Base-by-base conservation (phyloP, 805 yeast genomes). In the Pichia nanzhaoensis region DNA sequence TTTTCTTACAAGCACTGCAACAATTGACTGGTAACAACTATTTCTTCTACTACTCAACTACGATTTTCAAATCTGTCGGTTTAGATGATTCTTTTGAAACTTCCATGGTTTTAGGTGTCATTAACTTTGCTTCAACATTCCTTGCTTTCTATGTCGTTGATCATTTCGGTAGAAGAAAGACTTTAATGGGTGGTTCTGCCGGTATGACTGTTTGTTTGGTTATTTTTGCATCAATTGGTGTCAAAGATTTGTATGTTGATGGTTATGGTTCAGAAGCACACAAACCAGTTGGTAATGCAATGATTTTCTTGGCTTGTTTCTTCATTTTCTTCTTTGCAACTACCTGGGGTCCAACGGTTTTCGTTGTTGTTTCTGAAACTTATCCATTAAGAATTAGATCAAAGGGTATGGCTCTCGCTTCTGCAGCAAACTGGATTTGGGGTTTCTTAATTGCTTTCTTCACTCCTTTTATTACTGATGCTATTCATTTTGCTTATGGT, bases 271-370 rank as follows among this genome's bases (percentile, higher is more conserved):
- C 61, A 41, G 56, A 58, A 43, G 54, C 74, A 31, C 63, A 73
- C 36, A 71, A 69, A 51, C 70, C 80, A 47, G 75, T 81, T 42
- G 85, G 85, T 56, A 57, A 68, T 49, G 76, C 73, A 10, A 77
- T 82, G 84, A 79, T 82, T 57, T 73, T 73, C 55, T 69, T 82
- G 44, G 72, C 87, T 6, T 80, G 85, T 66, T 58, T 80, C 42
- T 82, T 72, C 66, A 77, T 82, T 47, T 68, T 78, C 64, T 78
- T 71, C 61, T 82, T 82, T 58, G 89, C 90, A 3, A 71, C 78
- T 21, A 78, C 88, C n/a, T 78, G 86, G 81, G 89, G 86, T 34
- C 86, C 88, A 46, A 77, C 79, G 50, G 77, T 78, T 32, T 82
- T 73, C 66, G 79, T 79, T 39, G 71, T 82, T 50, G 77, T 80